A percentile compares a stretch with the other conserved stretches of the same genome.
Evolutionary conservation across 2,329 filamentous ascomycete genomes (phyloP).

Genomic region (Fusarium fujikuroi): DNA sequence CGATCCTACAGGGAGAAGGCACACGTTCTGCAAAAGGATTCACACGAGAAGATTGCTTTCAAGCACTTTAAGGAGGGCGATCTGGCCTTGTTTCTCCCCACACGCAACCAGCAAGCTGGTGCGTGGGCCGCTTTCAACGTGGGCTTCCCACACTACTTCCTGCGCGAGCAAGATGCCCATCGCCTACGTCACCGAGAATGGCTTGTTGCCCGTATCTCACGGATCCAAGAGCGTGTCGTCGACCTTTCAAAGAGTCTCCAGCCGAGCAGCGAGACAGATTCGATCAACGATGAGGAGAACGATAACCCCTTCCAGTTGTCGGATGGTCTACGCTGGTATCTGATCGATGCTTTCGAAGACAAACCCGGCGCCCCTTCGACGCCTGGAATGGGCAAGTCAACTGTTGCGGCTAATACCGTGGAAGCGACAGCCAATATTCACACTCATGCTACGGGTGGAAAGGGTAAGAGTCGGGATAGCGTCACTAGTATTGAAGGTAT

Average conservation of each 20-base stretch:
- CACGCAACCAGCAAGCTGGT: conserved; percentile 90
- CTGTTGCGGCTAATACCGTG: conserved; percentile 86
- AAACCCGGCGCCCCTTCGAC: conserved; percentile 93
- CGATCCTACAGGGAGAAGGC: conserved; percentile 88
- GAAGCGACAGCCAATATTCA: conserved; percentile 83
- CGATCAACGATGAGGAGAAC: conserved; percentile 74
- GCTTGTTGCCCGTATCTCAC: conserved; percentile 93
- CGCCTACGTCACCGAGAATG: conserved; percentile 87
- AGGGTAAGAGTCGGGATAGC: conserved; percentile 58
- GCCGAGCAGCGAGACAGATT: conserved; percentile 59
- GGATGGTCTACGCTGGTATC: conserved; percentile 94
- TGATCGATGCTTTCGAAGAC: conserved; percentile 93
- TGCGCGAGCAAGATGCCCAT: conserved; percentile 91
- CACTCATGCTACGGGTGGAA: conserved; percentile 58
- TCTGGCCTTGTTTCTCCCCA: conserved; percentile 91
- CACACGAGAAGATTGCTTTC: conserved; percentile 96
- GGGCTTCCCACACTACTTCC: conserved; percentile 95
- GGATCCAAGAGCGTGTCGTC: conserved; percentile 91
- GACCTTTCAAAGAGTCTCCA: conserved; percentile 85
- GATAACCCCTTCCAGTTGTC: conserved; percentile 98
- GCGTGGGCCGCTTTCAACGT: conserved; percentile 99
- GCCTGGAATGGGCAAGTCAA: conserved; percentile 89
- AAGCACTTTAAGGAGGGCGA: conserved; percentile 97
- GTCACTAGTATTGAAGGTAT: conserved; percentile 74
- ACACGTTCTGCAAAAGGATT: conserved; percentile 81